Conservation (phyloP, 1,139 yeast species). For the Sugiyamaella neomexicana region DNA sequence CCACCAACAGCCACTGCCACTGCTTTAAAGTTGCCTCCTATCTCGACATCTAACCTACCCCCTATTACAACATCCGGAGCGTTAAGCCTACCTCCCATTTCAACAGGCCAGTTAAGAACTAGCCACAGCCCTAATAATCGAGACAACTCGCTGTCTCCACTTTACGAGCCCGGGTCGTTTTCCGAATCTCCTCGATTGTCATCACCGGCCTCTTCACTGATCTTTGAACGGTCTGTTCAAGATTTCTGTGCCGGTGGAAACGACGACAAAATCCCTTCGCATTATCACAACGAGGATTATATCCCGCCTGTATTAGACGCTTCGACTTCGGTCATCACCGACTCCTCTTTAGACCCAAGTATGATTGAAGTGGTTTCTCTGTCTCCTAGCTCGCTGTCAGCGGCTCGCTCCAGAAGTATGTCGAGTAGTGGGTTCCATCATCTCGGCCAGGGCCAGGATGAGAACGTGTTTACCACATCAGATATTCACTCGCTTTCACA, state of each 20-base stretch:
- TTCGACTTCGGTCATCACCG: slow-evolving; percentile 62
- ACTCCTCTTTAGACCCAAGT: slow-evolving; percentile 58
- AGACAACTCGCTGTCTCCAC: slow-evolving; percentile 23
- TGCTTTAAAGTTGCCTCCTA: too few species aligned
- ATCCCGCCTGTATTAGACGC: slow-evolving; percentile 87
- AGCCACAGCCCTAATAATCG: neutral
- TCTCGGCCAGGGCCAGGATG: slow-evolving; percentile 6
- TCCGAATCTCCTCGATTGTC: slow-evolving; percentile 23
- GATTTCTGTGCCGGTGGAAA: slow-evolving; percentile 27
- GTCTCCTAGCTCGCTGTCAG: slow-evolving; percentile 54
- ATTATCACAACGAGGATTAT: slow-evolving; percentile 61
- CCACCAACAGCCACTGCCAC: slow-evolving; percentile 1
- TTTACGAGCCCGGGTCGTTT: slow-evolving; percentile 16
- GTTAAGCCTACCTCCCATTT: slow-evolving; percentile 8
- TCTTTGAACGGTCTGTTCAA: slow-evolving; percentile 46
- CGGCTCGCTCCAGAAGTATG: slow-evolving; percentile 42
- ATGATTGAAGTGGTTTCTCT: slow-evolving; percentile 65
- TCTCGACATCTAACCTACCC: too few species aligned
- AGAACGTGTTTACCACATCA: neutral
- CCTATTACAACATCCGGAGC: neutral
- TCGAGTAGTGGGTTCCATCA: slow-evolving; percentile 15
- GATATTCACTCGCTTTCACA: slow-evolving; percentile 7
- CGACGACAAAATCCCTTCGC: slow-evolving; percentile 37
- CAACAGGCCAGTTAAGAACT: slow-evolving; percentile 5
- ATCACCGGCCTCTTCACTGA: slow-evolving; percentile 41